A percentile compares a stretch with the other conserved stretches of the same genome.
Conservation (phyloP, 2,329 filamentous ascomycete species). For the Coniochaeta sp. region DNA sequence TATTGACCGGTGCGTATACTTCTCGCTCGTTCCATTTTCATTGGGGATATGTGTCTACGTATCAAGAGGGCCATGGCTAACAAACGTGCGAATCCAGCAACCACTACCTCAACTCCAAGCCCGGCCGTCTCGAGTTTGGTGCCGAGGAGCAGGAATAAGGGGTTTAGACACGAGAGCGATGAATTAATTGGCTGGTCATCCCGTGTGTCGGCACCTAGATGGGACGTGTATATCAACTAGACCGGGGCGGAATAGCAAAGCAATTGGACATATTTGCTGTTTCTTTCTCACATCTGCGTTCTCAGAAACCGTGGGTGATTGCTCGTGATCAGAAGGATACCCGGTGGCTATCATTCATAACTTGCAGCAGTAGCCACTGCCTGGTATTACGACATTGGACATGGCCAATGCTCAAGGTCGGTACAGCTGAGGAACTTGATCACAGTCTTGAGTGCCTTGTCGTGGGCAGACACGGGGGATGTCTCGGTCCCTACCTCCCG, state of each 20-base stretch:
- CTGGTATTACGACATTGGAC: no score
- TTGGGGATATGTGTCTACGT: not conserved
- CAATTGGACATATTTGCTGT: conserved; percentile 3
- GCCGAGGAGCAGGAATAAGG: conserved; percentile 34
- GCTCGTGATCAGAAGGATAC: no score
- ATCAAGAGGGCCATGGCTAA: conserved; percentile 8
- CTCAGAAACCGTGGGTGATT: no score
- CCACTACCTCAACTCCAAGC: conserved; percentile 76
- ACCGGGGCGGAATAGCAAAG: conserved; percentile 1
- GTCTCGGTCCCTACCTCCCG: no score
- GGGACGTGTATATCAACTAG: conserved; percentile 5
- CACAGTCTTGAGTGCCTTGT: no score
- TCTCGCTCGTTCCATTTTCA: not conserved
- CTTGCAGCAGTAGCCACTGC: no score
- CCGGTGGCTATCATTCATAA: no score
- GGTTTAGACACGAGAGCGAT: not conserved
- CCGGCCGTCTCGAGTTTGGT: conserved; percentile 51
- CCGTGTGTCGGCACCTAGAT: not conserved
- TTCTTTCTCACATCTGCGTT: not conserved
- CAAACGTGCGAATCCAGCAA: conserved; percentile 46
- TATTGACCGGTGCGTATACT: conserved; percentile 68
- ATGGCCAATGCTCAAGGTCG: no score
- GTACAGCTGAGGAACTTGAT: no score
- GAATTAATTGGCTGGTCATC: not conserved
- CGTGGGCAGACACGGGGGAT: no score